A percentile compares a stretch with the other conserved stretches of the same genome.
Conservation (phyloP, 73 alveolate species). For the Stentor roeselii region DNA sequence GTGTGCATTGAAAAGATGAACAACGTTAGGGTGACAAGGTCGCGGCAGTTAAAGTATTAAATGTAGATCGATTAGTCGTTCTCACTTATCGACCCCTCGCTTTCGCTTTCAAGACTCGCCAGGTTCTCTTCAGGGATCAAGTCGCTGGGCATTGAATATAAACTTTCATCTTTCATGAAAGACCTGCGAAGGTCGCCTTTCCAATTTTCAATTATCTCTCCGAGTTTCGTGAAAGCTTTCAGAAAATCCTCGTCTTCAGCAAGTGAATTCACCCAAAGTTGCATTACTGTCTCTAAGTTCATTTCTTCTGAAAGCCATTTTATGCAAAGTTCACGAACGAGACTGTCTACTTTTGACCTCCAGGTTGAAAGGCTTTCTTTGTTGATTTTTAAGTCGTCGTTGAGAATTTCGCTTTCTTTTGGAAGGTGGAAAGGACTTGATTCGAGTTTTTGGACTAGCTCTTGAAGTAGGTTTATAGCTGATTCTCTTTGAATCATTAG, state of each 20-base stretch:
- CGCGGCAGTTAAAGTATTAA: neutral
- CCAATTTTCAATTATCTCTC: neutral
- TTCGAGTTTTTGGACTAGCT: neutral
- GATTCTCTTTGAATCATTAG: neutral
- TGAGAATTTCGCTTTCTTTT: neutral
- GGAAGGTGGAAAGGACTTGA: neutral
- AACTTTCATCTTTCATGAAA: neutral
- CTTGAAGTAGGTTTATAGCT: neutral
- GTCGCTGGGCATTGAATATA: neutral
- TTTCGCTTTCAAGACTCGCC: no score
- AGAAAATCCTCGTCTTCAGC: neutral
- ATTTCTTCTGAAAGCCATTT: neutral
- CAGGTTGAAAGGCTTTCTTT: neutral
- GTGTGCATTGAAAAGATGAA: neutral
- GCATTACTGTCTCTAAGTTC: neutral
- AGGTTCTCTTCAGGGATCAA: neutral
- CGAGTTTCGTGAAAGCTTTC: neutral
- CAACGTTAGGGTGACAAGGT: constrained; percentile 7
- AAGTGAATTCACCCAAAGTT: neutral
- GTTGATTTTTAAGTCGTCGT: neutral
- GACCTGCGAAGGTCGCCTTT: neutral
- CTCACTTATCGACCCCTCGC: no score
- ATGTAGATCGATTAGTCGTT: no score
- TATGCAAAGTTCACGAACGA: neutral
- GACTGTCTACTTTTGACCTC: neutral